A percentile compares a stretch with the other conserved stretches of the same genome.
phyloP scores from a whole-genome alignment of 1,284 basidiomycete genomes.

The Uromyces viciae-fabae region DNA sequence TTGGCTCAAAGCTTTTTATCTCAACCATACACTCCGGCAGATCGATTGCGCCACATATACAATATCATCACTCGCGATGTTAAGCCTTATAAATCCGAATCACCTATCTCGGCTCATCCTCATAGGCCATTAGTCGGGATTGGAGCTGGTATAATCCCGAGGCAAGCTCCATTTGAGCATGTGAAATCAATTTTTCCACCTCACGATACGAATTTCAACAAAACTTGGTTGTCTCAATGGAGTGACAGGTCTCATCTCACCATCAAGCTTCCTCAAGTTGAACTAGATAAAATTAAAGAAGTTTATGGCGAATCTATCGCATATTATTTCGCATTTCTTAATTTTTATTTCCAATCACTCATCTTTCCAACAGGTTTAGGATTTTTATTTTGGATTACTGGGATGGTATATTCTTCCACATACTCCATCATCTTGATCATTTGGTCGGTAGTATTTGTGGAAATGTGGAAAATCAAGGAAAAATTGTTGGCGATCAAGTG shows the following conservation, averaged over 20 bases:
- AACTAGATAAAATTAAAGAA: constrained; percentile 63
- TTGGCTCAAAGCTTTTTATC: constrained; percentile 50
- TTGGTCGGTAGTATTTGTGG: constrained; percentile 80
- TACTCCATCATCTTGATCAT: constrained; percentile 72
- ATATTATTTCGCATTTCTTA: constrained; percentile 85
- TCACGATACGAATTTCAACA: constrained; percentile 29
- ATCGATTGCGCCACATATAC: constrained; percentile 74
- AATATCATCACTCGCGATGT: constrained; percentile 63
- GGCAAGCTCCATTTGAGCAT: constrained; percentile 29
- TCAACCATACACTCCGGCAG: constrained; percentile 63
- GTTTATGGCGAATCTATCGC: constrained; percentile 80
- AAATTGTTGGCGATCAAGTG: constrained; percentile 73
- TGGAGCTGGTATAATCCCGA: constrained; percentile 37
- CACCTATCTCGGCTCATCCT: constrained; percentile 13
- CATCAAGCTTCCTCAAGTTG: constrained; percentile 58
- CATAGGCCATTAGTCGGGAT: constrained; percentile 12
- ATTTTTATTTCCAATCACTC: constrained; percentile 73
- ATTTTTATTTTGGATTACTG: constrained; percentile 61
- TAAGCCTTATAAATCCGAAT: constrained; percentile 18
- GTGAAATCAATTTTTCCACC: constrained; percentile 43
- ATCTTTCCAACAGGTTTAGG: constrained; percentile 67
- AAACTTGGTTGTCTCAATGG: constrained; percentile 33
- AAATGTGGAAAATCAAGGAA: constrained; percentile 81
- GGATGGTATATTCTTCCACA: constrained; percentile 66
- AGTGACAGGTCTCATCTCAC: constrained; percentile 60